Evolutionary conservation across 1,284 basidiomycete species (phyloP).

Genomic region (Sutorius eximius): DNA sequence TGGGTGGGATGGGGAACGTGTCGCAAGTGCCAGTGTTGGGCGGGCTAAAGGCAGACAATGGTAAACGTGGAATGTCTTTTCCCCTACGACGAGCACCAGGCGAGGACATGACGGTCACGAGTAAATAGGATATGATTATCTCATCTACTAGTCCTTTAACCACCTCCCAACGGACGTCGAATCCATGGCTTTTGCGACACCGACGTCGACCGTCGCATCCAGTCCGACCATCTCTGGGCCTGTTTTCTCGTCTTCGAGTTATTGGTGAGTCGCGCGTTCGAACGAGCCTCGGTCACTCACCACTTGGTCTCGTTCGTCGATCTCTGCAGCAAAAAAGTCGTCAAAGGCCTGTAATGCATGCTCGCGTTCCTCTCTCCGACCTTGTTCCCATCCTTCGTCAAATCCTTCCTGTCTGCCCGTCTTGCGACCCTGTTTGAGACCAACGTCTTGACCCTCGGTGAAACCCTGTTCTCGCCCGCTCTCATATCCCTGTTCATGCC

Average conservation of each 20-base stretch:
- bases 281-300: conserved; percentile 22
- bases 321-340: conserved; percentile 49
- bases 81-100: conserved; percentile 51
- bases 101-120: conserved; percentile 12
- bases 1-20: conserved; percentile 64
- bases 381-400: conserved; percentile 41
- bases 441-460: conserved; percentile 42
- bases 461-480: conserved; percentile 44
- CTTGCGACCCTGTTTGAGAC: conserved; percentile 44
- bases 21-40: conserved; percentile 66
- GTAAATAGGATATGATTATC: background rate
- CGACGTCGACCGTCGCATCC: conserved; percentile 27
- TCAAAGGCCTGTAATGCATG: conserved; percentile 56
- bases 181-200: conserved; percentile 22
- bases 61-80: conserved; percentile 65
- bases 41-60: conserved; percentile 68
- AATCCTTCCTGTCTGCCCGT: conserved; percentile 46
- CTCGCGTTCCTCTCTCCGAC: conserved; percentile 44
- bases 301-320: conserved; percentile 33
- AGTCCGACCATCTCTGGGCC: conserved; percentile 30
- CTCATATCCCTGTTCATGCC: conserved; percentile 47
- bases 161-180: conserved; percentile 14
- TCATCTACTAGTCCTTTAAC: background rate
- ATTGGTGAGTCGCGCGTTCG: conserved; percentile 6
- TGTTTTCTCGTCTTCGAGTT: conserved; percentile 18